A percentile compares a stretch with the other conserved stretches of the same genome.
These are phyloP conservation scores for Edaphochlamys debaryana DNA, from an alignment of 139 green algal genomes.

Conservation along the genomic window DNA sequence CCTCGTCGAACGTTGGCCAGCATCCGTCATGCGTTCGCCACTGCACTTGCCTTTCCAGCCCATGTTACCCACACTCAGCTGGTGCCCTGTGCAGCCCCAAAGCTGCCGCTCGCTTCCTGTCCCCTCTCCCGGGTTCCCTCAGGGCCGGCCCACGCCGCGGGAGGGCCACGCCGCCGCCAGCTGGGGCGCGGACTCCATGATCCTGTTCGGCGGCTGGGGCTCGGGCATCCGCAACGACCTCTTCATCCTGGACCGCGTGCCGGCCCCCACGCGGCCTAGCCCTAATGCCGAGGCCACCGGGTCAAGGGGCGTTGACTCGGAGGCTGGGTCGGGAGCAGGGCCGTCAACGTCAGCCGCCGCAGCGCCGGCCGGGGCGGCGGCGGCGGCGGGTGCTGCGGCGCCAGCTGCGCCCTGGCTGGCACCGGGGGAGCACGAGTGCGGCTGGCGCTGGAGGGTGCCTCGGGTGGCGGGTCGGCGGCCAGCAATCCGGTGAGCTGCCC, in stretches of 20 bases:
- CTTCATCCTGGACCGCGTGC: conserved; percentile 21
- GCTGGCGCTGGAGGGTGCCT: conserved; percentile 33
- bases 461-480: conserved; percentile 10
- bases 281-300: too few species aligned
- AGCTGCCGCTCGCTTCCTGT: too few species aligned
- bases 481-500: conserved; percentile 12
- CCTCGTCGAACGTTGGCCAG: too few species aligned
- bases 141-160: conserved; percentile 19
- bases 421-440: not conserved
- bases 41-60: too few species aligned
- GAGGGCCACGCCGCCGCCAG: conserved; percentile 49
- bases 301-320: too few species aligned
- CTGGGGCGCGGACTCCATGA: conserved; percentile 36
- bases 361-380: not conserved
- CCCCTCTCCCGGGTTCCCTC: too few species aligned
- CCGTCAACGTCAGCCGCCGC: not conserved
- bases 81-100: too few species aligned
- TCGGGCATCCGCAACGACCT: conserved; percentile 42
- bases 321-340: not conserved
- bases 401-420: not conserved
- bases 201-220: conserved; percentile 54
- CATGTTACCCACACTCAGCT: too few species aligned
- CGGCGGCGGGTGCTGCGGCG: not conserved
- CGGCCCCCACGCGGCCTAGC: too few species aligned
- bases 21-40: too few species aligned